Conservation (phyloP, 2,329 filamentous ascomycete species). For the Capronia americana region DNA sequence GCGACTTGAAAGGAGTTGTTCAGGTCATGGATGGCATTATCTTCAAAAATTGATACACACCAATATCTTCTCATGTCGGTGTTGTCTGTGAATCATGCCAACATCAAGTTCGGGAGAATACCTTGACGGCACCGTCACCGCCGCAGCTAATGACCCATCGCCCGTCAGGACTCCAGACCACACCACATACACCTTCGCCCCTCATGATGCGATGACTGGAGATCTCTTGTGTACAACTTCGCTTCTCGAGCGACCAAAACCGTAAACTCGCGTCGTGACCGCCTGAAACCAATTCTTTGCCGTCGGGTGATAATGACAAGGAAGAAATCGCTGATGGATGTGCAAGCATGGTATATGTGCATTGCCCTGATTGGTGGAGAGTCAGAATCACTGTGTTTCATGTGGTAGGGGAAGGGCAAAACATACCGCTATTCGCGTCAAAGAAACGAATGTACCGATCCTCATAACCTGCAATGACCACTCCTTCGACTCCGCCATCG, state of each 20-base stretch:
- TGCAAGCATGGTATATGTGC: slow-evolving; percentile 97
- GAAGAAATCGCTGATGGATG: slow-evolving; percentile 93
- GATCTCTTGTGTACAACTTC: slow-evolving; percentile 93
- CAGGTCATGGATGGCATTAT: slow-evolving; percentile 19
- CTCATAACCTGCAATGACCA: slow-evolving; percentile 95
- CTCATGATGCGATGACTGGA: slow-evolving; percentile 92
- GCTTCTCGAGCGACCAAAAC: slow-evolving; percentile 97
- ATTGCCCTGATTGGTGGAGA: slow-evolving; percentile 73
- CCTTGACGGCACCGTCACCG: slow-evolving; percentile 94
- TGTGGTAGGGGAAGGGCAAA: neutral
- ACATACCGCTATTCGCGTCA: slow-evolving; percentile 92
- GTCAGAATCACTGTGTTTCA: slow-evolving; percentile 25
- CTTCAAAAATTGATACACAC: slow-evolving; percentile 21
- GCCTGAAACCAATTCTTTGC: slow-evolving; percentile 90
- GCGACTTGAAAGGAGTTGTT: slow-evolving; percentile 2
- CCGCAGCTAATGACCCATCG: slow-evolving; percentile 93
- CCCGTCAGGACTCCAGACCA: slow-evolving; percentile 95
- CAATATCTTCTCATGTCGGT: neutral
- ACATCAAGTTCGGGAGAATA: slow-evolving; percentile 59
- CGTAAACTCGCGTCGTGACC: slow-evolving; percentile 94
- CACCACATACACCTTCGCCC: slow-evolving; percentile 90
- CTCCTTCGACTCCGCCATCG: slow-evolving; percentile 83
- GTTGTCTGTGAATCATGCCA: slow-evolving; percentile 14
- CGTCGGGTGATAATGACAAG: slow-evolving; percentile 89
- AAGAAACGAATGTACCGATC: slow-evolving; percentile 97